These are phyloP conservation scores for Cytospora piceicola DNA, from an alignment of 2,329 filamentous ascomycete genomes.

Conservation along the genomic window DNA sequence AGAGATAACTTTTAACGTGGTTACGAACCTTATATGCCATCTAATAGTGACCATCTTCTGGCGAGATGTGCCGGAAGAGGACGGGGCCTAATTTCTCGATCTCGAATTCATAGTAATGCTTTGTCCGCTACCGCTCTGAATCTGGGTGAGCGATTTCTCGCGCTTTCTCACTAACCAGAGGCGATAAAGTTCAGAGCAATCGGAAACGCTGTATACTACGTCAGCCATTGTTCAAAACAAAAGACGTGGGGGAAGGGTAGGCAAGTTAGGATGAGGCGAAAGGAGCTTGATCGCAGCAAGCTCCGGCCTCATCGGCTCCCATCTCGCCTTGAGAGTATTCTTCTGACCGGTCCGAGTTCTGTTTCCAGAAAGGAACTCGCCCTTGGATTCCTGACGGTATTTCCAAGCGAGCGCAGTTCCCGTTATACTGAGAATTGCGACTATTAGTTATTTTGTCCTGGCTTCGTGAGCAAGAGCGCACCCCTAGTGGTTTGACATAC, in stretches of 20 bases:
- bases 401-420: constrained; percentile 64
- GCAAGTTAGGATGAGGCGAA: constrained; percentile 28
- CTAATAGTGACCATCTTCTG: constrained; percentile 11
- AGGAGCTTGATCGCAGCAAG: constrained; percentile 6
- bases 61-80: neutral
- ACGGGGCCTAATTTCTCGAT: constrained; percentile 21
- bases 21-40: constrained; percentile 48
- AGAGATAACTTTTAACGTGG: constrained; percentile 46
- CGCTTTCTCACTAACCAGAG: constrained; percentile 75
- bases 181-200: constrained; percentile 89
- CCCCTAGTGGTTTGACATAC: constrained; percentile 47
- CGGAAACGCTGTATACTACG: constrained; percentile 63
- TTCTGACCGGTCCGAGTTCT: constrained; percentile 81
- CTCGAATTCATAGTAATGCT: constrained; percentile 31
- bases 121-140: constrained; percentile 65
- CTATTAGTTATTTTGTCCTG: neutral
- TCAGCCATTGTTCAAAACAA: constrained; percentile 1
- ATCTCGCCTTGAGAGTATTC: constrained; percentile 21
- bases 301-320: neutral
- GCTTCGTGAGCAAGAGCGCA: neutral
- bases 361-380: constrained; percentile 75
- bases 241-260: neutral
- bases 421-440: constrained; percentile 54
- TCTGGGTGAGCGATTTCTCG: constrained; percentile 42
- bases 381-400: constrained; percentile 66